Percentiles rank a stretch among this genome's conserved stretches.
phyloP scores from a whole-genome alignment of 2,329 filamentous ascomycete genomes.

The Domatiomyces catenatus region DNA sequence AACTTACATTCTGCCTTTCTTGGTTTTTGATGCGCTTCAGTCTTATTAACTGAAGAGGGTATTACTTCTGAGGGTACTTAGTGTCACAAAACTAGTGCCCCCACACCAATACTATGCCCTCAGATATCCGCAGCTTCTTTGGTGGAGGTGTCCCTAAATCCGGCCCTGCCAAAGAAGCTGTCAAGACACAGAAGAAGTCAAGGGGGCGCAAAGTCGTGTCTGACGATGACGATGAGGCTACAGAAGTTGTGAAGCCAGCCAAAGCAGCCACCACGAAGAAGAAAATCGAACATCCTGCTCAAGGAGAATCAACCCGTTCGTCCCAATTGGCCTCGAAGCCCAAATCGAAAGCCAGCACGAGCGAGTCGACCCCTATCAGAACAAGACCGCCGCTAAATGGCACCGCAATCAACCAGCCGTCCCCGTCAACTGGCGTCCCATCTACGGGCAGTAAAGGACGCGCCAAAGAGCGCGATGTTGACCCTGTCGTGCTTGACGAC shows the following conservation, averaged over 20 bases:
- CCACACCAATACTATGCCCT: slow-evolving; percentile 46
- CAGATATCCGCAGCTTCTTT: slow-evolving; percentile 85
- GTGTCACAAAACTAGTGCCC: neutral
- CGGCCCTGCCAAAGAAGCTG: slow-evolving; percentile 16
- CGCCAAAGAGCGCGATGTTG: slow-evolving; percentile 30
- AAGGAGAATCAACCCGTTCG: slow-evolving; percentile 43
- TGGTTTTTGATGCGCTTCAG: neutral
- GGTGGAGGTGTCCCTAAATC: slow-evolving; percentile 46
- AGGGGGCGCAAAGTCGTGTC: slow-evolving; percentile 54
- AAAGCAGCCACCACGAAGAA: slow-evolving; percentile 11
- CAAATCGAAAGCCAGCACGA: slow-evolving; percentile 31
- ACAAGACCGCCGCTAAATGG: slow-evolving; percentile 10
- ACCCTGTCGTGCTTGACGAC: slow-evolving; percentile 48
- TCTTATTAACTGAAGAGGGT: neutral
- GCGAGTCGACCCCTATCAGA: slow-evolving; percentile 15
- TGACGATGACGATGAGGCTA: slow-evolving; percentile 63
- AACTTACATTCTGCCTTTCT: too few species aligned
- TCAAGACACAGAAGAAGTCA: slow-evolving; percentile 20
- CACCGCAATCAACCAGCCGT: slow-evolving; percentile 21
- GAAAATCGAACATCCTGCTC: slow-evolving; percentile 5
- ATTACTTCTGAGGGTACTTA: neutral
- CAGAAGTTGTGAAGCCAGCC: slow-evolving; percentile 26
- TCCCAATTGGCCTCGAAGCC: slow-evolving; percentile 49
- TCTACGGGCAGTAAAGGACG: slow-evolving; percentile 22
- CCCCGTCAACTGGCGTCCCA: slow-evolving; percentile 11